Percentiles rank a stretch among this genome's conserved stretches.
Evolutionary conservation across 2,329 filamentous ascomycete genomes (phyloP).

Genomic region (Claviceps sp.): DNA sequence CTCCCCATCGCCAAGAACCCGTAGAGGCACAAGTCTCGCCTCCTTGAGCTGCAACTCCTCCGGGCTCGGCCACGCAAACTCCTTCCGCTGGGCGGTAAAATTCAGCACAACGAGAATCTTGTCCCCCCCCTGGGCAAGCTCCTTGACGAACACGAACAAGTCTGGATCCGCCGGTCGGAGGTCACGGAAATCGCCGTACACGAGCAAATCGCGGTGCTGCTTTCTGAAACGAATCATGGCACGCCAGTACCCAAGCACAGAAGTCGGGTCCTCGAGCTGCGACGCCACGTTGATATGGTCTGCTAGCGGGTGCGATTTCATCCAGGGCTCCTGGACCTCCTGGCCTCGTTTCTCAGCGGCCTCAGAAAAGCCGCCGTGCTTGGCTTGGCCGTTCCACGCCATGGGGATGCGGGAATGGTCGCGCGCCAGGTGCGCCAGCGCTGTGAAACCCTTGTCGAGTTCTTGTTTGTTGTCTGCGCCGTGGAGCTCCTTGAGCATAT

Average conservation of each 20-base stretch:
- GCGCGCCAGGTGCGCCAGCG: slow-evolving; percentile 25
- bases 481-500: slow-evolving; percentile 17
- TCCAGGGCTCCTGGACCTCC: slow-evolving; percentile 19
- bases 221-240: slow-evolving; percentile 16
- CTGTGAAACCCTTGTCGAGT: slow-evolving; percentile 21
- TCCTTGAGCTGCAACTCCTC: slow-evolving; percentile 12
- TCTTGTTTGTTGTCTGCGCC: slow-evolving; percentile 17
- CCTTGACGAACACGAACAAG: slow-evolving; percentile 18
- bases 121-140: slow-evolving; percentile 11
- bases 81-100: slow-evolving; percentile 18
- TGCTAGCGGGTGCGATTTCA: slow-evolving; percentile 19
- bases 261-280: slow-evolving; percentile 30
- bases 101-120: slow-evolving; percentile 19
- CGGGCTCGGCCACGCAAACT: slow-evolving; percentile 8
- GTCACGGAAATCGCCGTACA: slow-evolving; percentile 21
- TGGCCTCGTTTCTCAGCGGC: slow-evolving; percentile 20
- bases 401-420: slow-evolving; percentile 57
- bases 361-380: slow-evolving; percentile 22
- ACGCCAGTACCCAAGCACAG: slow-evolving; percentile 22
- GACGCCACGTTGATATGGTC: slow-evolving; percentile 39
- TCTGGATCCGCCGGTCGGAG: slow-evolving; percentile 13
- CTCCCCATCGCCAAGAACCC: slow-evolving; percentile 14
- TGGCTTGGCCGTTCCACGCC: slow-evolving; percentile 39
- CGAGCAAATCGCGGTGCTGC: slow-evolving; percentile 18
- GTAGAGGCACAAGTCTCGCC: slow-evolving; percentile 11